Evolutionary conservation across 2,329 filamentous ascomycete species (phyloP).

Genomic region (Lachnellula subtilissima): DNA sequence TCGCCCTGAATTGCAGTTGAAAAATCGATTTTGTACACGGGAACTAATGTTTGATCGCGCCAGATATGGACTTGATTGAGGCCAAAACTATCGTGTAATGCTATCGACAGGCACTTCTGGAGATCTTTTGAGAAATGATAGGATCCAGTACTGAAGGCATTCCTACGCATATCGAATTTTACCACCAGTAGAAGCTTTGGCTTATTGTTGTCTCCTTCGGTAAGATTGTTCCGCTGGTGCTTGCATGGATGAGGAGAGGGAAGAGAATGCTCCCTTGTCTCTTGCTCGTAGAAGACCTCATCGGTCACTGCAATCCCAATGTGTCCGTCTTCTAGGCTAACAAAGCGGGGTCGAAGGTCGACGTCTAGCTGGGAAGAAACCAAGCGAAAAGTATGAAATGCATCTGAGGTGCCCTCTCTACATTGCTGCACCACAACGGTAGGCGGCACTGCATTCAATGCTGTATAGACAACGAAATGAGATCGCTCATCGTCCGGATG

Average conservation of each 20-base stretch:
- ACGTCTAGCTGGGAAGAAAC: background rate
- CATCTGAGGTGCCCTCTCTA: background rate
- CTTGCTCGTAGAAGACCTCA: background rate
- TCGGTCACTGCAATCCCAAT: background rate
- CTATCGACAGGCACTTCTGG: background rate
- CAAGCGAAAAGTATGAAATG: background rate
- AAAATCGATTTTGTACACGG: background rate
- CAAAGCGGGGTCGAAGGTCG: background rate
- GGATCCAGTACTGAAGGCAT: conserved; percentile 4
- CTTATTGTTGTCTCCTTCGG: background rate
- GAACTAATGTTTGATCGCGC: background rate
- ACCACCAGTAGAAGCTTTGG: background rate
- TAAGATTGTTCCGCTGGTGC: background rate
- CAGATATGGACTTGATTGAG: background rate
- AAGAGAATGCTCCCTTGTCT: background rate
- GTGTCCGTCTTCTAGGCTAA: background rate
- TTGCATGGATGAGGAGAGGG: background rate
- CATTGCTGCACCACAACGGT: conserved; percentile 3
- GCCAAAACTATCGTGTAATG: background rate
- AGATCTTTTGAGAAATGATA: conserved; percentile 1
- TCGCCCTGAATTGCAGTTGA: background rate
- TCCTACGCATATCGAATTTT: conserved; percentile 11
- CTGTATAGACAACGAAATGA: background rate
- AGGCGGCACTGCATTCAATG: background rate
- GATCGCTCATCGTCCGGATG: conserved; percentile 1